Evolutionary conservation across 768 basidiomycete genomes (phyloP), one percentile per base, ranked within the genome.

Genomic region (Filobasidium wieringae): DNA sequence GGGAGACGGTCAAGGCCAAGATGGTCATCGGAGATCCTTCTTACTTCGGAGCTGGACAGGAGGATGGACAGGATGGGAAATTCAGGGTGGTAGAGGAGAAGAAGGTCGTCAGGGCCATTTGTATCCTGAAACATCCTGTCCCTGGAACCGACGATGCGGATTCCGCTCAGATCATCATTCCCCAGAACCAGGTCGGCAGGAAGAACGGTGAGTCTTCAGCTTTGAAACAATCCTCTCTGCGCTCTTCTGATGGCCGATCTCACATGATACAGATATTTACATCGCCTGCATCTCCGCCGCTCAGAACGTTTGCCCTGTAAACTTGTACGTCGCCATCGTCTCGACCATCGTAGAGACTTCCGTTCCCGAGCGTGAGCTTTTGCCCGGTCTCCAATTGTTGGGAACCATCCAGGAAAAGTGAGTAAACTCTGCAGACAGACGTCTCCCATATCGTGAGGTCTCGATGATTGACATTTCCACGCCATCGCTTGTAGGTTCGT

Each of bases 1-100:
- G 80, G 14, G 95, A 99, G 77, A 91, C 84, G 19, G 95, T 91
- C 68, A 95, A 86, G 78, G 95, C 95, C 50, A 93, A 93, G 75
- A 86, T 88, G 75, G 90, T 97, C 64, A 93, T 99, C 61, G 95
- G 95, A 43, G 92, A 95, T 74, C 95, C 95, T 7, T 88, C 86
- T 70, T 99, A 99, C 79, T 99, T 99, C 76, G 84, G 86, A 54
- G 84, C 85, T 26, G 85, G 84, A 37, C 75, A 81, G 66, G 77
- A 77, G 30, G 66, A 75, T 0, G 82, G 84, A 17, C 66, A 66
- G 58, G 64, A 62, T 43, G 89, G 88, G 43, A 90, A 89, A 76
- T 74, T 90, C 65, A 81, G 87, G 59, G 92, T 92, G 29, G 72
- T 96, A 26, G 91, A 97, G 76, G 86, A 90, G 62, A 86, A 87